Percentiles rank a stretch among this genome's conserved stretches.
Conservation (phyloP, 2,329 filamentous ascomycete species). For the Cytospora schulzeri region DNA sequence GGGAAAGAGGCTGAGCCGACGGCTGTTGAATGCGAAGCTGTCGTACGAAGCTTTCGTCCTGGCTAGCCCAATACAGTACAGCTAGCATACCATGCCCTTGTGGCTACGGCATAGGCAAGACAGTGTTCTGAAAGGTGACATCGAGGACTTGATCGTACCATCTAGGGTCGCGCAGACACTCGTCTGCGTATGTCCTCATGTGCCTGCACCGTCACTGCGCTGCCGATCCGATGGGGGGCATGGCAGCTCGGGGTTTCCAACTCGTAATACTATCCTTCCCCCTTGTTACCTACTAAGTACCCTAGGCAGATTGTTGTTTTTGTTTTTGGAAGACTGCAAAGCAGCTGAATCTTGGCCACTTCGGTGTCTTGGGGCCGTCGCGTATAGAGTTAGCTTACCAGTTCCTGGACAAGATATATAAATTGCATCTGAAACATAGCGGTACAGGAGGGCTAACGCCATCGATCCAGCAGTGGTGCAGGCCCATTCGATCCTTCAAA, state of each 20-base stretch:
- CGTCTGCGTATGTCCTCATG: background rate
- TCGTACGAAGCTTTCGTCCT: background rate
- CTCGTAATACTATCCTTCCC: too few species aligned
- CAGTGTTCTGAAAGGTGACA: background rate
- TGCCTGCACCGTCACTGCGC: background rate
- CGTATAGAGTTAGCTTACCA: too few species aligned
- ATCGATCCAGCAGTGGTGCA: background rate
- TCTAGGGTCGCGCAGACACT: background rate
- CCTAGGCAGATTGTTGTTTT: too few species aligned
- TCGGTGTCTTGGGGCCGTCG: too few species aligned
- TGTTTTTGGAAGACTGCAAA: too few species aligned
- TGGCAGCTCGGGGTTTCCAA: too few species aligned
- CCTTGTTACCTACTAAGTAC: too few species aligned
- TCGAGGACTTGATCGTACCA: background rate
- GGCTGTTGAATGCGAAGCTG: background rate
- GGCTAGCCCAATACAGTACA: background rate
- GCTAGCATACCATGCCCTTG: background rate
- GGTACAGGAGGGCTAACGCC: too few species aligned
- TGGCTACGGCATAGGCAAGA: background rate
- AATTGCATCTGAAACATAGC: too few species aligned
- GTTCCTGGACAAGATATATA: too few species aligned
- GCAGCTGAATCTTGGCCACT: too few species aligned
- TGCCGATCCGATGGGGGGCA: too few species aligned
- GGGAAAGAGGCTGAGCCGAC: background rate
- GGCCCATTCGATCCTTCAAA: background rate